These are phyloP conservation scores for Talaromyces stipitatus DNA, from an alignment of 495 filamentous ascomycete genomes.

Conservation along the genomic window DNA sequence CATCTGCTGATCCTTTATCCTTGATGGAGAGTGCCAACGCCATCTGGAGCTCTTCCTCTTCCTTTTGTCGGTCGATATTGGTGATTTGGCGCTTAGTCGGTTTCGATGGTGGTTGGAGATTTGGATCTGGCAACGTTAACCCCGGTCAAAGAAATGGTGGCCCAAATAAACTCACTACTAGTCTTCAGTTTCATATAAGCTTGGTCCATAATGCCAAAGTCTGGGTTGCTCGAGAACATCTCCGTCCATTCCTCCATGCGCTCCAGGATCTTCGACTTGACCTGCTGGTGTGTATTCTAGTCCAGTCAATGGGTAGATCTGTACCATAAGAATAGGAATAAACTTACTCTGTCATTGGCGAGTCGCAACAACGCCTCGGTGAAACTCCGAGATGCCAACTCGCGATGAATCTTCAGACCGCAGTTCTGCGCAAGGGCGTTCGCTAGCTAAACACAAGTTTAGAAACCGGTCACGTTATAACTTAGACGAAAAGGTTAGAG, in stretches of 20 bases:
- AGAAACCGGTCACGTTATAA: background rate
- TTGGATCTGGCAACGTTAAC: conserved; percentile 59
- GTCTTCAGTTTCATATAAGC: conserved; percentile 83
- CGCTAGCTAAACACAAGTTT: conserved; percentile 48
- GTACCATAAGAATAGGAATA: background rate
- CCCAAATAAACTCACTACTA: conserved; percentile 45
- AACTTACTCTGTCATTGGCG: conserved; percentile 68
- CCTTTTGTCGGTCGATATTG: conserved; percentile 82
- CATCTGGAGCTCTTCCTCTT: conserved; percentile 97
- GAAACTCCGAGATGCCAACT: conserved; percentile 89
- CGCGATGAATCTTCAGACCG: conserved; percentile 82
- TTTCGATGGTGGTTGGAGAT: conserved; percentile 83
- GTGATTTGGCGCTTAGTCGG: conserved; percentile 88
- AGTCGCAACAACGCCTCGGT: conserved; percentile 89
- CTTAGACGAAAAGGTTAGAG: background rate
- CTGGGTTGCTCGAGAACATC: conserved; percentile 85
- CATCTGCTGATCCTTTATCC: conserved; percentile 49
- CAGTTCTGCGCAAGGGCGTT: conserved; percentile 96
- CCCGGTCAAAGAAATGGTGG: background rate
- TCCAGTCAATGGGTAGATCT: background rate
- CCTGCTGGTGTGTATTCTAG: conserved; percentile 87
- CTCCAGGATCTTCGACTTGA: conserved; percentile 95
- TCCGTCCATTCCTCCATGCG: conserved; percentile 93
- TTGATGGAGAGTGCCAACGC: conserved; percentile 85
- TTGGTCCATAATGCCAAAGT: conserved; percentile 96